These are phyloP conservation scores for Keithomyces neogunnii DNA, from an alignment of 2,329 filamentous ascomycete species.

Conservation along the genomic window DNA sequence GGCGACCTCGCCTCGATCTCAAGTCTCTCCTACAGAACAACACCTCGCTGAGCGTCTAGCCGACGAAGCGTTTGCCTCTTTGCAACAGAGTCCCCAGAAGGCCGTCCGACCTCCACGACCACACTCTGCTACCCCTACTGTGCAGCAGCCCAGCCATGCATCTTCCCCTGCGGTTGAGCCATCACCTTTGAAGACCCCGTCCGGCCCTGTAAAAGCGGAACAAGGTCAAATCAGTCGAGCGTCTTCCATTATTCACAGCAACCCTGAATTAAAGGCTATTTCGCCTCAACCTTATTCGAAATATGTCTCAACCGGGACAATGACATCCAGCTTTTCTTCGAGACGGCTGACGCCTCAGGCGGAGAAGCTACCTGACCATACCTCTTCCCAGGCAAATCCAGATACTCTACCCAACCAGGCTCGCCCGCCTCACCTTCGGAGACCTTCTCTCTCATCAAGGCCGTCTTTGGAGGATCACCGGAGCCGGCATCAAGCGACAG, in stretches of 20 bases:
- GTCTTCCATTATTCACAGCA: slow-evolving; percentile 55
- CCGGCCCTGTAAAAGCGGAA: slow-evolving; percentile 30
- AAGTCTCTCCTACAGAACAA: slow-evolving; percentile 45
- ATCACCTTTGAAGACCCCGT: slow-evolving; percentile 28
- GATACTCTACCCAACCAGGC: slow-evolving; percentile 11
- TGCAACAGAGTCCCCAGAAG: slow-evolving; percentile 15
- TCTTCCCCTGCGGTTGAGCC: slow-evolving; percentile 18
- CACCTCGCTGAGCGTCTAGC: slow-evolving; percentile 68
- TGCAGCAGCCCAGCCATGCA: slow-evolving; percentile 11
- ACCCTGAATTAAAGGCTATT: slow-evolving; percentile 52
- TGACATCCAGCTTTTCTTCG: slow-evolving; percentile 56
- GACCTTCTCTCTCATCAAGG: slow-evolving; percentile 11
- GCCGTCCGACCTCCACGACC: slow-evolving; percentile 16
- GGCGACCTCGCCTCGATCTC: slow-evolving; percentile 38
- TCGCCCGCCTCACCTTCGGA: slow-evolving; percentile 16
- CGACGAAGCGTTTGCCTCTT: slow-evolving; percentile 70
- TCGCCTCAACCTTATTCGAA: slow-evolving; percentile 33
- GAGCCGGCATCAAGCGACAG: slow-evolving; percentile 10
- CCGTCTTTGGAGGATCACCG: slow-evolving; percentile 14
- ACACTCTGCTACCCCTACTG: slow-evolving; percentile 22
- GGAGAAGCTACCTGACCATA: slow-evolving; percentile 6
- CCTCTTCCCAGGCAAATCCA: not conserved
- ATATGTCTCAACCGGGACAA: slow-evolving; percentile 61
- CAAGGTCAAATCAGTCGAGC: slow-evolving; percentile 45
- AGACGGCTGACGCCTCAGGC: slow-evolving; percentile 28